Percentiles rank a stretch among this genome's conserved stretches.
phyloP scores from a whole-genome alignment of 2,329 filamentous ascomycete species.

The Cadophora gregata region DNA sequence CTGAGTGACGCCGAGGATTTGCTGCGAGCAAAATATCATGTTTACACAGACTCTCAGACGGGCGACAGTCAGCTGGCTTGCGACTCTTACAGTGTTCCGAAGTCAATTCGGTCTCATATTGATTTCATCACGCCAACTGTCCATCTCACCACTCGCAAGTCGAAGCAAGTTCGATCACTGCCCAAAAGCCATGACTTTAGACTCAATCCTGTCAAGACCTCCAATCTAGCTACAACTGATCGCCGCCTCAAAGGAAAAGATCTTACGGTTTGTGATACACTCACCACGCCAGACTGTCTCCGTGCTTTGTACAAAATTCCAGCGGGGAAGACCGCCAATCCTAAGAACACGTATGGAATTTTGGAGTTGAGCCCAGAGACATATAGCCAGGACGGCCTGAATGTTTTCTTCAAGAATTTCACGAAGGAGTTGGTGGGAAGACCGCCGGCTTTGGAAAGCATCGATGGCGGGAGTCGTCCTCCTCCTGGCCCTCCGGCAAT shows the following conservation, averaged over 20 bases:
- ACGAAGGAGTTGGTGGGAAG: too few species aligned
- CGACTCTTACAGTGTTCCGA: background rate
- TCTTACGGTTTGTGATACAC: background rate
- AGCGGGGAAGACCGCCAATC: constrained; percentile 20
- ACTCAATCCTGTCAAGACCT: too few species aligned
- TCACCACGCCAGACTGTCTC: constrained; percentile 53
- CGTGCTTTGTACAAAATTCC: constrained; percentile 56
- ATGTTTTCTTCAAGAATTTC: too few species aligned
- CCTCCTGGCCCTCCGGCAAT: too few species aligned
- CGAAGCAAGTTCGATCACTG: too few species aligned
- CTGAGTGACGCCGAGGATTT: background rate
- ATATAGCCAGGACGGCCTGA: too few species aligned
- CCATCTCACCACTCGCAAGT: constrained; percentile 31
- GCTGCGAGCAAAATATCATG: background rate
- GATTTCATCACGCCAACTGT: constrained; percentile 42
- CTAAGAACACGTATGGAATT: too few species aligned
- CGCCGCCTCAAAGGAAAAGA: background rate
- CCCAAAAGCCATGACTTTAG: too few species aligned
- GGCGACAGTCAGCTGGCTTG: background rate
- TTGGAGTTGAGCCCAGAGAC: too few species aligned
- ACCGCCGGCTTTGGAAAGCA: too few species aligned
- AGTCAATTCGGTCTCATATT: constrained; percentile 33
- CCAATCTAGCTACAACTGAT: too few species aligned
- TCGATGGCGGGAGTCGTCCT: too few species aligned
- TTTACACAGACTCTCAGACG: background rate